These are phyloP conservation scores for Lophium mytilinum DNA, from an alignment of 495 filamentous ascomycete species.

Conservation along the genomic window DNA sequence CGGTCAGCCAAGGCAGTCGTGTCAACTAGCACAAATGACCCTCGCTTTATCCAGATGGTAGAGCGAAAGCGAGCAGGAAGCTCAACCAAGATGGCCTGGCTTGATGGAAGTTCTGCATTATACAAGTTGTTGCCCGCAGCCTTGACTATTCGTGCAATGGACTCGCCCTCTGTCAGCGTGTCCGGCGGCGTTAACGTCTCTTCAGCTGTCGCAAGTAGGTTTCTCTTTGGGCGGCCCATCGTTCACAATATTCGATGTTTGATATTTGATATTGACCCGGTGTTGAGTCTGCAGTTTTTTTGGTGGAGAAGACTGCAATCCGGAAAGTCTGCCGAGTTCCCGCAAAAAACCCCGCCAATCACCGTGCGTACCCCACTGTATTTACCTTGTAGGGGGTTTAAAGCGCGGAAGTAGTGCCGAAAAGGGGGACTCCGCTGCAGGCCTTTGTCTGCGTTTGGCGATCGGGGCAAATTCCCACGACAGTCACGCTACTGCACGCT, in stretches of 20 bases:
- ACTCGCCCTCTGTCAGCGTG: conserved; percentile 53
- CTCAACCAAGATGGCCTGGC: conserved; percentile 61
- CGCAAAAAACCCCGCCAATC: not conserved
- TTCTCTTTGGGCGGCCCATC: conserved; percentile 71
- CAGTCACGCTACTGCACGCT: not conserved
- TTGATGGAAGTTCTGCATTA: conserved; percentile 54
- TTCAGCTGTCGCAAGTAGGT: conserved; percentile 62
- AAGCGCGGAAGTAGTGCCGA: not conserved
- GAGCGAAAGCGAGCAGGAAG: conserved; percentile 74
- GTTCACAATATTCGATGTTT: not conserved
- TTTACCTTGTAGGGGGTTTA: not conserved
- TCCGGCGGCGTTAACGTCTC: conserved; percentile 67
- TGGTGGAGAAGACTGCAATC: not conserved
- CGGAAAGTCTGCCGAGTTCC: not conserved
- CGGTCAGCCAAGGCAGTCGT: conserved; percentile 55
- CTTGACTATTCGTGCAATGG: conserved; percentile 66
- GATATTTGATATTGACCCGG: not conserved
- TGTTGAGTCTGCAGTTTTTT: not conserved
- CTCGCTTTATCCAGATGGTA: conserved; percentile 81
- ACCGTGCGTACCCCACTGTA: not conserved
- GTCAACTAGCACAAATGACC: conserved; percentile 80
- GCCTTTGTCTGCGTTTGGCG: too few species aligned
- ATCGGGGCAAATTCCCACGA: not conserved
- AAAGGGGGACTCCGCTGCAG: too few species aligned
- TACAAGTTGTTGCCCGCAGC: conserved; percentile 85